Evolutionary conservation across 495 filamentous ascomycete genomes (phyloP).

Genomic region (Annulohypoxylon maeteangense): DNA sequence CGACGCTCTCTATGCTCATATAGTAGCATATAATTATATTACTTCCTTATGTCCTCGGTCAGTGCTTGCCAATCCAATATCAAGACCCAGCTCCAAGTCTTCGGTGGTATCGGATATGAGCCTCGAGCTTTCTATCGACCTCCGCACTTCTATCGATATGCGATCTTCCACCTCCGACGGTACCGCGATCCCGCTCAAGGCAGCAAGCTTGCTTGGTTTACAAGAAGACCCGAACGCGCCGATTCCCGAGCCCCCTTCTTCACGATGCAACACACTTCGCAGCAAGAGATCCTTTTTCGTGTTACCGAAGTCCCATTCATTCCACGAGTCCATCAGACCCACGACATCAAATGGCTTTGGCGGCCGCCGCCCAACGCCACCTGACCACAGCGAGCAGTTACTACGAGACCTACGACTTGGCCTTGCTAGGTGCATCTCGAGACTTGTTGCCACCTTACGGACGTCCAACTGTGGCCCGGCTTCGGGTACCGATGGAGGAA

Average conservation of each 20-base stretch:
- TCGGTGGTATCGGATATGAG: slow-evolving; percentile 29
- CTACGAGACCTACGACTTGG: slow-evolving; percentile 51
- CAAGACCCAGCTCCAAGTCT: slow-evolving; percentile 34
- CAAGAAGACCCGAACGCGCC: slow-evolving; percentile 36
- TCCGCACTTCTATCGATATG: slow-evolving; percentile 30
- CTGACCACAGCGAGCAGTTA: slow-evolving; percentile 32
- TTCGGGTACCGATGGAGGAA: slow-evolving; percentile 23
- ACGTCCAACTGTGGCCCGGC: slow-evolving; percentile 27
- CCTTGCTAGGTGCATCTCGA: slow-evolving; percentile 51
- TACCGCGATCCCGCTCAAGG: slow-evolving; percentile 52
- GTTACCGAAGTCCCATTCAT: slow-evolving; percentile 11
- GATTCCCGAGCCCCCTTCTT: slow-evolving; percentile 39
- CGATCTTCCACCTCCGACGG: slow-evolving; percentile 28
- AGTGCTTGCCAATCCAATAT: slow-evolving; percentile 28
- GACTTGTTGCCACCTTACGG: slow-evolving; percentile 54
- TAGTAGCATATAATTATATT: slow-evolving; percentile 72
- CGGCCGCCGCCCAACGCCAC: slow-evolving; percentile 11
- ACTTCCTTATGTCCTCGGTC: slow-evolving; percentile 53
- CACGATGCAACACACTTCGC: slow-evolving; percentile 32
- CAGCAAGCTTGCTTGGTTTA: slow-evolving; percentile 55
- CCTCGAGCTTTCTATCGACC: slow-evolving; percentile 29
- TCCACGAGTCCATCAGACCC: slow-evolving; percentile 23
- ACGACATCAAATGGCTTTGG: slow-evolving; percentile 21
- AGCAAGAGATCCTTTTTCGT: slow-evolving; percentile 39
- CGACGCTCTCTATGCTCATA: slow-evolving; percentile 70